A percentile compares a stretch with the other conserved stretches of the same genome.
Evolutionary conservation across 495 filamentous ascomycete genomes (phyloP).

Genomic region (Penicillium macrosclerotiorum): DNA sequence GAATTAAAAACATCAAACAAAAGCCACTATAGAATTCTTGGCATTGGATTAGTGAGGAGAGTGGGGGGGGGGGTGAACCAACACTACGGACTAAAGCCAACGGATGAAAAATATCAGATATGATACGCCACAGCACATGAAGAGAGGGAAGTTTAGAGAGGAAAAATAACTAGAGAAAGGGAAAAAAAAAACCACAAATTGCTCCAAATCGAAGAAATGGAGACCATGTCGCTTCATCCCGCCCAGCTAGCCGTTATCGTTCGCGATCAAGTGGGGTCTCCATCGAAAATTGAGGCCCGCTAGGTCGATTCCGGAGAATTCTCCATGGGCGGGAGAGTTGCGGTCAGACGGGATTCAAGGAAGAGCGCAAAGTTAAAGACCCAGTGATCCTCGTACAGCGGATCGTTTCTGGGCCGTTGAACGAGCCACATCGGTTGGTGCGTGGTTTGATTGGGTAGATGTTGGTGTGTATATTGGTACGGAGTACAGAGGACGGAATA

Average conservation of each 20-base stretch:
- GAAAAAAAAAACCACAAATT: too few relatives aligned
- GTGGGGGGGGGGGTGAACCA: not conserved
- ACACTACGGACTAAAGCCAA: too few relatives aligned
- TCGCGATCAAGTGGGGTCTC: conserved; percentile 5
- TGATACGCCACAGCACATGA: too few relatives aligned
- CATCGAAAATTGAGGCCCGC: conserved; percentile 18
- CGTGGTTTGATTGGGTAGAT: too few relatives aligned
- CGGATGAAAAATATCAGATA: too few relatives aligned
- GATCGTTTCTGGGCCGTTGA: too few relatives aligned
- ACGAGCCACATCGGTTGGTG: too few relatives aligned
- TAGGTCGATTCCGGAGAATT: conserved; percentile 14
- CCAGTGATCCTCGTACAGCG: conserved; percentile 11
- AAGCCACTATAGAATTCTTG: too few relatives aligned
- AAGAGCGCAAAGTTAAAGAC: conserved; percentile 6
- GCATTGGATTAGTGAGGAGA: not conserved
- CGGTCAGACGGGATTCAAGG: conserved; percentile 20
- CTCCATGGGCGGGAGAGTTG: conserved; percentile 16
- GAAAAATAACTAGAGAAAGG: not conserved
- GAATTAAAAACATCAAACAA: too few relatives aligned
- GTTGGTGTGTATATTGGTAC: too few relatives aligned
- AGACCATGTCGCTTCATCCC: conserved; percentile 13
- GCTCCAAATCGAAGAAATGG: too few relatives aligned
- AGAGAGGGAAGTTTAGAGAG: not conserved
- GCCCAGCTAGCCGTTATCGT: conserved; percentile 7
- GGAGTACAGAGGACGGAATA: too few relatives aligned